These are phyloP conservation scores for Graphiopsis chlorocephala DNA, from an alignment of 2,329 filamentous ascomycete species.

Conservation along the genomic window DNA sequence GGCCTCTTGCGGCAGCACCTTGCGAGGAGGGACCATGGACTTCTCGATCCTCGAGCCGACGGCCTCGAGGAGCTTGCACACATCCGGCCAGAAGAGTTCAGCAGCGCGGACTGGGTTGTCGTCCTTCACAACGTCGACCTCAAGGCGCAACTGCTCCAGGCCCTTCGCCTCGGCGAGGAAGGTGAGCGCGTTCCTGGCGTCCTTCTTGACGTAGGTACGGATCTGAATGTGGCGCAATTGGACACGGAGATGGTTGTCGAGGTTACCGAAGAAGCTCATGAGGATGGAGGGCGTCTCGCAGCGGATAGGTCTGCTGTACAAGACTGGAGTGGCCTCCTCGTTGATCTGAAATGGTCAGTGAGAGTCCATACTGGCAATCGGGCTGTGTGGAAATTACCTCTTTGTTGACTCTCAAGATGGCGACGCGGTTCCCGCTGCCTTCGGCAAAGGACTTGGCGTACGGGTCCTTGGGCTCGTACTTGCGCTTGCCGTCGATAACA, in stretches of 20 bases:
- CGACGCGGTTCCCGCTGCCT: constrained; percentile 32
- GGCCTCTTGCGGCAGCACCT: background rate
- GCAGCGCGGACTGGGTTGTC: constrained; percentile 34
- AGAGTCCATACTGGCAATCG: background rate
- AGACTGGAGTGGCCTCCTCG: constrained; percentile 28
- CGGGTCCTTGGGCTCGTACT: constrained; percentile 24
- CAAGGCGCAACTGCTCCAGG: constrained; percentile 31
- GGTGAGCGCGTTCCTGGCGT: constrained; percentile 32
- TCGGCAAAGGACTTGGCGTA: constrained; percentile 35
- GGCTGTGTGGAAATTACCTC: constrained; percentile 23
- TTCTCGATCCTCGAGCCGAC: constrained; percentile 4
- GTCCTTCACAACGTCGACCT: constrained; percentile 27
- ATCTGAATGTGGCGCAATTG: constrained; percentile 28
- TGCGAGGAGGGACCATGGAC: constrained; percentile 3
- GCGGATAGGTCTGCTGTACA: constrained; percentile 33
- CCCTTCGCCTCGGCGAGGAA: constrained; percentile 33
- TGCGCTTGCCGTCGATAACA: constrained; percentile 31
- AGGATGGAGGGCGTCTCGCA: constrained; percentile 34
- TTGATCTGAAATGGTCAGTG: constrained; percentile 24
- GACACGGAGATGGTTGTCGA: constrained; percentile 21
- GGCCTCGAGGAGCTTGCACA: constrained; percentile 8
- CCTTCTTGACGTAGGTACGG: constrained; percentile 30
- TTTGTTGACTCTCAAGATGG: constrained; percentile 34
- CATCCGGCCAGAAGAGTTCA: constrained; percentile 27
- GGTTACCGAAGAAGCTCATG: constrained; percentile 33